These are phyloP conservation scores for Gentiana macrophylla DNA, from an alignment of 257 asterid species.

Conservation along the genomic window DNA sequence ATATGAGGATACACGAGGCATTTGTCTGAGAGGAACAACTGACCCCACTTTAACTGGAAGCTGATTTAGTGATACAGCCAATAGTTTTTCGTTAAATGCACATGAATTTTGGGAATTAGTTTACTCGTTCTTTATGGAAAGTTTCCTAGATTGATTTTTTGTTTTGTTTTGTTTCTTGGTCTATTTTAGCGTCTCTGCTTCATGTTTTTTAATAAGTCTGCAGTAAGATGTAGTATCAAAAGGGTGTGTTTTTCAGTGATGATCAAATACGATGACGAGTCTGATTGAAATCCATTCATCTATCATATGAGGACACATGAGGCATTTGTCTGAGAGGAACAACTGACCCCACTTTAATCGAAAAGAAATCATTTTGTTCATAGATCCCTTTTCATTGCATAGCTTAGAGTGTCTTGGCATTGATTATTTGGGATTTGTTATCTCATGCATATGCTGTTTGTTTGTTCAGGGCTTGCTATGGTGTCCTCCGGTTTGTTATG, in stretches of 20 bases:
- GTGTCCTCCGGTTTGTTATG: constrained; percentile 49
- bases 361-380: too few species aligned
- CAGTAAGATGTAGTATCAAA: neutral
- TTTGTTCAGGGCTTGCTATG: constrained; percentile 36
- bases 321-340: constrained; percentile 20
- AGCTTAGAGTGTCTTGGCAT: too few species aligned
- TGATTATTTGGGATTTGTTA: neutral
- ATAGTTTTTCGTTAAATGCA: too few species aligned
- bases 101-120: too few species aligned
- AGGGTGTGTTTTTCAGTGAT: constrained; percentile 2
- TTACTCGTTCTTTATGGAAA: too few species aligned
- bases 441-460: neutral
- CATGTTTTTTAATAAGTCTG: neutral
- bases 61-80: too few species aligned
- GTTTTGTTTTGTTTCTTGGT: neutral
- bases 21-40: constrained; percentile 17
- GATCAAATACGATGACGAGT: constrained; percentile 17
- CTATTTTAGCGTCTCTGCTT: too few species aligned
- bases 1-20: constrained; percentile 12
- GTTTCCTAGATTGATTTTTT: too few species aligned
- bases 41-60: too few species aligned
- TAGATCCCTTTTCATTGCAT: too few species aligned
- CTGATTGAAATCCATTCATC: constrained; percentile 16
- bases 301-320: constrained; percentile 7
- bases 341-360: too few species aligned